phyloP scores from a whole-genome alignment of 2,329 filamentous ascomycete genomes.

The Arthrocladium fulminans region DNA sequence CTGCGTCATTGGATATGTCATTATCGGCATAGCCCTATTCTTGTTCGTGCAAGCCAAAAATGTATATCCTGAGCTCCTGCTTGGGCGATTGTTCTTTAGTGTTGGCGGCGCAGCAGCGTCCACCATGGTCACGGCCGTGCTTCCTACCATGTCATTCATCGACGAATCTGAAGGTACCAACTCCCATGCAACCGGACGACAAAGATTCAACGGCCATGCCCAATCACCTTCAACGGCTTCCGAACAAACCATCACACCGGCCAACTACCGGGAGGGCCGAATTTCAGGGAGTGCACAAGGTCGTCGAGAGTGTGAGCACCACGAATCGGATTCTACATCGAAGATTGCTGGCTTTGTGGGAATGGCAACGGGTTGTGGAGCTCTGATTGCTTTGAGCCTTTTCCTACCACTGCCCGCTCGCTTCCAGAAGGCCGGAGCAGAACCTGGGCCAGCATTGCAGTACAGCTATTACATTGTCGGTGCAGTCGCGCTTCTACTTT shows the following conservation, averaged over 20 bases:
- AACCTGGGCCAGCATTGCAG: constrained; percentile 64
- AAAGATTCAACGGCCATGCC: constrained; percentile 29
- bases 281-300: constrained; percentile 10
- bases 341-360: constrained; percentile 82
- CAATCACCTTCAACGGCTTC: constrained; percentile 47
- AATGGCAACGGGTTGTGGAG: constrained; percentile 84
- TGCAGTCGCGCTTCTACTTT: constrained; percentile 60
- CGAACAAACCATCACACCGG: constrained; percentile 52
- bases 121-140: constrained; percentile 94
- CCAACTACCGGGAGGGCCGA: constrained; percentile 29
- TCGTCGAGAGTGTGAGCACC: constrained; percentile 20
- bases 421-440: constrained; percentile 65
- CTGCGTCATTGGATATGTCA: constrained; percentile 64
- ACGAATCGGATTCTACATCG: constrained; percentile 38
- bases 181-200: constrained; percentile 8
- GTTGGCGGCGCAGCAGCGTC: constrained; percentile 86
- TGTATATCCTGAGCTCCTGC: constrained; percentile 78
- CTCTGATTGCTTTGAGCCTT: constrained; percentile 67
- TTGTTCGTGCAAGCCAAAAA: constrained; percentile 77
- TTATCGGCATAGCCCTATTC: constrained; percentile 69
- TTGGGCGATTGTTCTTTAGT: constrained; percentile 80
- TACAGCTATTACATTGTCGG: constrained; percentile 85
- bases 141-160: constrained; percentile 57
- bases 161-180: constrained; percentile 10
- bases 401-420: constrained; percentile 82